Conservation (phyloP, 1,284 basidiomycete species). For the Ustilago sp. region DNA sequence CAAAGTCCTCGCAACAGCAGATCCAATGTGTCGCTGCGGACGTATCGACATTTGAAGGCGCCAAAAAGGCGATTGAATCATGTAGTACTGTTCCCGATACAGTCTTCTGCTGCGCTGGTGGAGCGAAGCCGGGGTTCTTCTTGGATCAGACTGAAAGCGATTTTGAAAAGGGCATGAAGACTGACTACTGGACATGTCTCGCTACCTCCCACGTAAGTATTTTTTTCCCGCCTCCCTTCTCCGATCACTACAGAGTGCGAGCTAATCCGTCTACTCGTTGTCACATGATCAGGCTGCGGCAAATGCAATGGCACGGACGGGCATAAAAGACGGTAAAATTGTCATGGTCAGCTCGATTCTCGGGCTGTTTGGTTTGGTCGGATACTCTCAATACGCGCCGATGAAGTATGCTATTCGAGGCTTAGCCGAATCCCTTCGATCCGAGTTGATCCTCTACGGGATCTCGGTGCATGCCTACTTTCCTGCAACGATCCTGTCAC, state of each 20-base stretch:
- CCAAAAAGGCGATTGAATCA: conserved; percentile 33
- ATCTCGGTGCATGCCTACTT: conserved; percentile 87
- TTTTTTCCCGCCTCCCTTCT: background rate
- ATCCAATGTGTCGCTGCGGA: conserved; percentile 58
- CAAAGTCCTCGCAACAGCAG: conserved; percentile 27
- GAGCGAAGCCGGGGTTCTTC: conserved; percentile 77
- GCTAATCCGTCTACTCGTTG: background rate
- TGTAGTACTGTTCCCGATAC: conserved; percentile 74
- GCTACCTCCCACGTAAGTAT: conserved; percentile 80
- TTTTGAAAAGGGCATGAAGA: conserved; percentile 73
- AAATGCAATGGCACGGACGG: conserved; percentile 78
- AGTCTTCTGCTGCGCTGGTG: conserved; percentile 83
- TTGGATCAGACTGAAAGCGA: conserved; percentile 77
- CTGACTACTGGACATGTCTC: conserved; percentile 74
- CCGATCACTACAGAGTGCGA: background rate
- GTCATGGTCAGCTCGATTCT: conserved; percentile 85
- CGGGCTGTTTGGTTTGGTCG: conserved; percentile 83
- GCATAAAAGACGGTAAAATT: conserved; percentile 77
- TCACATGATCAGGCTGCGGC: conserved; percentile 75
- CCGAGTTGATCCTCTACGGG: conserved; percentile 82
- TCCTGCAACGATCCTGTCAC: conserved; percentile 85
- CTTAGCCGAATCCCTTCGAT: conserved; percentile 85
- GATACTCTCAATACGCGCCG: conserved; percentile 87
- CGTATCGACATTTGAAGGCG: conserved; percentile 62
- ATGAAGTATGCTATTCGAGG: conserved; percentile 90